Percentiles rank a stretch among this genome's conserved stretches.
These are phyloP conservation scores for Venturiaceae sp. DNA, from an alignment of 2,329 filamentous ascomycete species.

Conservation along the genomic window DNA sequence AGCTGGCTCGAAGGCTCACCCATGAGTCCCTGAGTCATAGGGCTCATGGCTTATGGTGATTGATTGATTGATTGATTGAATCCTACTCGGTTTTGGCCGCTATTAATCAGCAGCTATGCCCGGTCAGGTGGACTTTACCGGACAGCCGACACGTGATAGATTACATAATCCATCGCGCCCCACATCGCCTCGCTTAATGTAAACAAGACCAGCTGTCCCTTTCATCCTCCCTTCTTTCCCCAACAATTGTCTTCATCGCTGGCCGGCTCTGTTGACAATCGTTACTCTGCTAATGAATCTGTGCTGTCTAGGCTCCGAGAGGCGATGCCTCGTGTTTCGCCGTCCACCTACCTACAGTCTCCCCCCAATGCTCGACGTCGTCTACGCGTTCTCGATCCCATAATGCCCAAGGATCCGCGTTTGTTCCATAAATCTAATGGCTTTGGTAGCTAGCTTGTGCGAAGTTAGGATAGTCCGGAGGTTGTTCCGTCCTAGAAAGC, in stretches of 20 bases:
- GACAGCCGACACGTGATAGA: not conserved
- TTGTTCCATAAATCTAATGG: conserved; percentile 7
- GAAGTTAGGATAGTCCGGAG: conserved; percentile 11
- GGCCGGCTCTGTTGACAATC: not conserved
- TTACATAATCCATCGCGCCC: conserved; percentile 2
- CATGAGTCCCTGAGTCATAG: no score
- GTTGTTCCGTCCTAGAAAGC: conserved; percentile 12
- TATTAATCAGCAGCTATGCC: conserved; percentile 3
- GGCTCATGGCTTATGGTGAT: no score
- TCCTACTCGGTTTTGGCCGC: conserved; percentile 3
- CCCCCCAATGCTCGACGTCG: not conserved
- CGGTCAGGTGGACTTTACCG: not conserved
- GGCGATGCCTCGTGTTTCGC: not conserved
- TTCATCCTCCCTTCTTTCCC: not conserved
- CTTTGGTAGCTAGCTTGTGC: conserved; percentile 12
- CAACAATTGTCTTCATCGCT: not conserved
- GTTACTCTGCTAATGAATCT: not conserved
- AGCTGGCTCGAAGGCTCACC: no score
- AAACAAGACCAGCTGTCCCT: conserved; percentile 2
- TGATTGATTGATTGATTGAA: not conserved
- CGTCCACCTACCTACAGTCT: not conserved
- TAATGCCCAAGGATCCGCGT: not conserved
- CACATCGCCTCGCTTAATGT: conserved; percentile 1
- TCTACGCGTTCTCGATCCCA: not conserved
- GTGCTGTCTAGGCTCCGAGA: not conserved